phyloP scores from a whole-genome alignment of 2,329 filamentous ascomycete species.

The Alternaria gansuensis region DNA sequence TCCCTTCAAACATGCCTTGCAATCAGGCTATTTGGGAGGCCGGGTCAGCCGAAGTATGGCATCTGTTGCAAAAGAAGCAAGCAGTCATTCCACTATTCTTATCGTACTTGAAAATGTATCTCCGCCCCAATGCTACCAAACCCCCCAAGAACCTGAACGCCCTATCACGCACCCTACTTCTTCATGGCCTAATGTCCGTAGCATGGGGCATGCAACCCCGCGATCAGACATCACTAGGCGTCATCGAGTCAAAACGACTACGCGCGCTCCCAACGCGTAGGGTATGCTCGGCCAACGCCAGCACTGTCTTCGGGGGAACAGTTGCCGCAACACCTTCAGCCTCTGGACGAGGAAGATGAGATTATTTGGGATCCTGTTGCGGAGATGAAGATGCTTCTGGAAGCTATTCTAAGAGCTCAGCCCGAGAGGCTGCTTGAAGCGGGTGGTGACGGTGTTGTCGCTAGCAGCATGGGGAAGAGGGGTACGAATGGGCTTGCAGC shows the following conservation, averaged over 20 bases:
- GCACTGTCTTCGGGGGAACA: background rate
- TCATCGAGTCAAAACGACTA: conserved; percentile 57
- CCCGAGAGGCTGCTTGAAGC: conserved; percentile 48
- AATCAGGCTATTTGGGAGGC: conserved; percentile 67
- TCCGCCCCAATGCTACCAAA: conserved; percentile 54
- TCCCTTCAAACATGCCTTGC: conserved; percentile 66
- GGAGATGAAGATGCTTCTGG: conserved; percentile 60
- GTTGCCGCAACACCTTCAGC: conserved; percentile 9
- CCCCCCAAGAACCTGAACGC: conserved; percentile 58
- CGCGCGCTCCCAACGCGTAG: conserved; percentile 59
- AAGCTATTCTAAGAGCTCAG: conserved; percentile 53
- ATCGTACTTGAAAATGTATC: conserved; percentile 64
- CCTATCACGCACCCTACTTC: conserved; percentile 63
- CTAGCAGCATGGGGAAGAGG: conserved; percentile 57
- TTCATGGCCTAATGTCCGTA: conserved; percentile 70
- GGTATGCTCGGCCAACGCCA: conserved; percentile 53
- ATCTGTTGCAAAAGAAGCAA: conserved; percentile 53
- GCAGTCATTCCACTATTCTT: conserved; percentile 58
- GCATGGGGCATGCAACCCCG: conserved; percentile 69
- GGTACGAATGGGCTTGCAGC: conserved; percentile 63
- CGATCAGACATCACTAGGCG: conserved; percentile 67
- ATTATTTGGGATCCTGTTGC: conserved; percentile 61
- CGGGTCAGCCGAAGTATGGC: conserved; percentile 62
- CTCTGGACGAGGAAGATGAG: conserved; percentile 55
- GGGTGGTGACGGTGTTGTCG: conserved; percentile 35